Conservation (phyloP, 768 basidiomycete genomes). For the Tephrocybe sp. region DNA sequence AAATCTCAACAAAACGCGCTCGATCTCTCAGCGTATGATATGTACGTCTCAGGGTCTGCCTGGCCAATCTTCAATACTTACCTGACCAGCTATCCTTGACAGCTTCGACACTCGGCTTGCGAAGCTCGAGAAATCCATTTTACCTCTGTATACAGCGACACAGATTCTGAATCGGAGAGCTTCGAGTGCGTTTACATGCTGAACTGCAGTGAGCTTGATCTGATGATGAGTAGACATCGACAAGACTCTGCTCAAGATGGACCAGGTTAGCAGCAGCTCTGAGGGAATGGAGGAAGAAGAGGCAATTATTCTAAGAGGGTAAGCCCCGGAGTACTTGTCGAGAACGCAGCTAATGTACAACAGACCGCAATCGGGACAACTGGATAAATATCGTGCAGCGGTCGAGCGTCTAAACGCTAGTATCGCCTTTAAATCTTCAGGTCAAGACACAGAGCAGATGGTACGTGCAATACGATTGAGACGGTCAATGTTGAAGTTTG, state of each 20-base stretch:
- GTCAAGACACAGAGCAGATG: conserved; percentile 53
- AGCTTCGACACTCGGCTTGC: conserved; percentile 83
- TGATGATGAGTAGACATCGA: conserved; percentile 64
- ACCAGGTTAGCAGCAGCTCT: conserved; percentile 73
- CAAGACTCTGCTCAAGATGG: conserved; percentile 72
- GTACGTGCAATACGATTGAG: conserved; percentile 28
- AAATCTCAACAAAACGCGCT: conserved; percentile 82
- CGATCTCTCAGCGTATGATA: conserved; percentile 85
- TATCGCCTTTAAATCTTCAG: conserved; percentile 73
- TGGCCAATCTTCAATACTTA: conserved; percentile 23
- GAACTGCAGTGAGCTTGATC: neutral
- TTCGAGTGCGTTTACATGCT: conserved; percentile 54
- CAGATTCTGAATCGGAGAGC: conserved; percentile 72
- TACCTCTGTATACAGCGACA: conserved; percentile 79
- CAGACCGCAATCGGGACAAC: conserved; percentile 72
- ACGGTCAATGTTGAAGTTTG: neutral
- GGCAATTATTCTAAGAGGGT: conserved; percentile 78
- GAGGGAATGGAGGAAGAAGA: conserved; percentile 80
- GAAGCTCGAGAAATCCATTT: conserved; percentile 82
- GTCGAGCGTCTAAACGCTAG: conserved; percentile 76
- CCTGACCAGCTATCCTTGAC: conserved; percentile 68
- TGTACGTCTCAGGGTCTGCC: conserved; percentile 43
- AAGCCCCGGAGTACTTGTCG: conserved; percentile 17
- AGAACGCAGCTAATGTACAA: neutral
- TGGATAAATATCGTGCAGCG: conserved; percentile 66